These are phyloP conservation scores for Aspergillus ostianus DNA, from an alignment of 495 filamentous ascomycete species.

Conservation along the genomic window DNA sequence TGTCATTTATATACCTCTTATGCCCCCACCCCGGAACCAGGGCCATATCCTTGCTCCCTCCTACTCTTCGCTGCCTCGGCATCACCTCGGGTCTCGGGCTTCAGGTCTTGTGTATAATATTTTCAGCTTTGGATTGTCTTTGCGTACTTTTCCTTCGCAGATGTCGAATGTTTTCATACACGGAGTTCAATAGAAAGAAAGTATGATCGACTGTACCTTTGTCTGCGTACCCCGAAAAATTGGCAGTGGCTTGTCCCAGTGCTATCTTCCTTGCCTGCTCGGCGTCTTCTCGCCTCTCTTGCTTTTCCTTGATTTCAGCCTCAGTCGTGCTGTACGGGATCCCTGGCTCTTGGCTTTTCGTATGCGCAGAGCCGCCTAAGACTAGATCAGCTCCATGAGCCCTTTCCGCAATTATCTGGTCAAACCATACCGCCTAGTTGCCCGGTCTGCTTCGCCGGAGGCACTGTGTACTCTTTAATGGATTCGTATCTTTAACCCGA, in stretches of 20 bases:
- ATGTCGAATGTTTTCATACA: conserved; percentile 24
- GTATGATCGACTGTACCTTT: conserved; percentile 34
- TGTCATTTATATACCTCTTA: conserved; percentile 29
- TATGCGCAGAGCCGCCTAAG: conserved; percentile 27
- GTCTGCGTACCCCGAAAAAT: conserved; percentile 20
- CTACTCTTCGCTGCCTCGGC: conserved; percentile 43
- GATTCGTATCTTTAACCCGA: conserved; percentile 58
- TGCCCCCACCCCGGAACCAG: conserved; percentile 55
- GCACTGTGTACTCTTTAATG: conserved; percentile 45
- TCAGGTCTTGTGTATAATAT: conserved; percentile 46
- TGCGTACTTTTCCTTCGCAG: conserved; percentile 17
- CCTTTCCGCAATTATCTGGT: too few relatives aligned
- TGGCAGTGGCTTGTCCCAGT: conserved; percentile 21
- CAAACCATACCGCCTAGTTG: conserved; percentile 53
- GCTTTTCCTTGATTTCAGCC: conserved; percentile 6
- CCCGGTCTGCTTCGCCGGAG: conserved; percentile 54
- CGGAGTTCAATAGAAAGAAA: conserved; percentile 37
- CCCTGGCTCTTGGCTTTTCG: conserved; percentile 29
- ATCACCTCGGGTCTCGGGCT: conserved; percentile 34
- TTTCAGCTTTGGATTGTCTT: conserved; percentile 37
- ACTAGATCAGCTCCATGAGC: conserved; percentile 6
- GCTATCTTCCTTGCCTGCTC: conserved; percentile 31
- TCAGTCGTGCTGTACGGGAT: conserved; percentile 4
- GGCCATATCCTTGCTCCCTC: conserved; percentile 60
- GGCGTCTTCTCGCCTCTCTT: conserved; percentile 24